Evolutionary conservation across 305 asterid species (phyloP).

Genomic region (Fraxinus baroniana): DNA sequence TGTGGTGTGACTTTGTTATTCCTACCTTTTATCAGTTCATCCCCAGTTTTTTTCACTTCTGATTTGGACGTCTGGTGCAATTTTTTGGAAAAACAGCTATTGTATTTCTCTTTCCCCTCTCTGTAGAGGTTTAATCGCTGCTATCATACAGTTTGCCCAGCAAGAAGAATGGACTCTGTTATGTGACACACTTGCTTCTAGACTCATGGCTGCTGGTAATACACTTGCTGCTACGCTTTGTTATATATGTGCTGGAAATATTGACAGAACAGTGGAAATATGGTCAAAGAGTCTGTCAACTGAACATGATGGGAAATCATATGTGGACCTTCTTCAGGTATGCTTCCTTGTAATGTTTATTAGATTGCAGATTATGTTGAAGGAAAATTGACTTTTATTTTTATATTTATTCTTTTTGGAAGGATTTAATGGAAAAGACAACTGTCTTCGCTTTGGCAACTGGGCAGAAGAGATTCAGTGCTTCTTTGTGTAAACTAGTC

Average conservation of each 20-base stretch:
- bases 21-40: not conserved
- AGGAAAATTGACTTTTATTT: conserved; percentile 16
- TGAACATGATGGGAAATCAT: conserved; percentile 80
- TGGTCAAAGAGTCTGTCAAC: conserved; percentile 80
- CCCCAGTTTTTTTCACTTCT: not conserved
- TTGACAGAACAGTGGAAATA: conserved; percentile 88
- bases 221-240: conserved; percentile 87
- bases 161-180: conserved; percentile 84
- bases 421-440: conserved; percentile 99
- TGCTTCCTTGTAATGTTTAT: conserved; percentile 18
- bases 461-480: conserved; percentile 90
- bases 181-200: conserved; percentile 90
- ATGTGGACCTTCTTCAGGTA: conserved; percentile 85
- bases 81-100: not conserved
- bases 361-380: conserved; percentile 20
- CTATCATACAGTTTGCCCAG: conserved; percentile 72
- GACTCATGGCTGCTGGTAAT: conserved; percentile 84
- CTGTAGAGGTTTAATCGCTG: conserved; percentile 1
- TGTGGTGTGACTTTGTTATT: not conserved
- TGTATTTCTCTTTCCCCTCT: not conserved
- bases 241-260: conserved; percentile 96
- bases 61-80: not conserved
- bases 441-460: conserved; percentile 88
- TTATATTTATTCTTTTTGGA: conserved; percentile 20
- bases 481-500: conserved; percentile 78